A percentile compares a stretch with the other conserved stretches of the same genome.
phyloP scores from a whole-genome alignment of 768 basidiomycete genomes.

The Kondoa subrosea region DNA sequence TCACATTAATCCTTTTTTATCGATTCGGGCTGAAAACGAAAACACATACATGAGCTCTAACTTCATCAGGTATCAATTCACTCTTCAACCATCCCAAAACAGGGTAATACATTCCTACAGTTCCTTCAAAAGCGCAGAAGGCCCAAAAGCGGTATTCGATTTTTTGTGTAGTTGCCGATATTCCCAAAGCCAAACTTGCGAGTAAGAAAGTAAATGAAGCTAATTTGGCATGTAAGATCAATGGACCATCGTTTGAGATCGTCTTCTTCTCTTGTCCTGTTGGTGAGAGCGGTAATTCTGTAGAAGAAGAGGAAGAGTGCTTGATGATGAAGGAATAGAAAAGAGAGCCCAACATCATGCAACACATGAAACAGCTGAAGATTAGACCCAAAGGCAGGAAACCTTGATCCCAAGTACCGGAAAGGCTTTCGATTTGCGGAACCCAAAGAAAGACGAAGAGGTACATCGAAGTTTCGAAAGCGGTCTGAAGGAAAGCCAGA shows the following conservation, averaged over 20 bases:
- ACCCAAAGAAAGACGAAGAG: slow-evolving; percentile 74
- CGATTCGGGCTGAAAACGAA: neutral
- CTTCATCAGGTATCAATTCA: slow-evolving; percentile 17
- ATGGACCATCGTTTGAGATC: neutral
- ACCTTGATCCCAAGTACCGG: slow-evolving; percentile 22
- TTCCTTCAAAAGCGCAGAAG: slow-evolving; percentile 19
- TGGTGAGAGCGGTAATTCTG: neutral
- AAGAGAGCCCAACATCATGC: slow-evolving; percentile 38
- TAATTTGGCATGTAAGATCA: slow-evolving; percentile 12
- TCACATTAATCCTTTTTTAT: neutral
- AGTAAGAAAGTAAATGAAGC: slow-evolving; percentile 5
- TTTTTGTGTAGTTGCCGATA: neutral
- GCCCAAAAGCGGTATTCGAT: slow-evolving; percentile 18
- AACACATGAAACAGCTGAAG: slow-evolving; percentile 63
- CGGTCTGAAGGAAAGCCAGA: slow-evolving; percentile 57
- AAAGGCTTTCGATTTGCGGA: slow-evolving; percentile 44
- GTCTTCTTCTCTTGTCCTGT: neutral
- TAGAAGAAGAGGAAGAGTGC: neutral
- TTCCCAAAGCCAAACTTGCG: slow-evolving; percentile 11
- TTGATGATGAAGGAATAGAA: slow-evolving; percentile 16
- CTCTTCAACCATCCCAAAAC: slow-evolving; percentile 14
- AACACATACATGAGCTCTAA: slow-evolving; percentile 14
- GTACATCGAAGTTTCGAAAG: slow-evolving; percentile 72
- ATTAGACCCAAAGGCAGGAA: slow-evolving; percentile 56
- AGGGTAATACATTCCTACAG: slow-evolving; percentile 20